Evolutionary conservation across 352 stramenopile species (phyloP).

Genomic region (Blastocystis hominis): DNA sequence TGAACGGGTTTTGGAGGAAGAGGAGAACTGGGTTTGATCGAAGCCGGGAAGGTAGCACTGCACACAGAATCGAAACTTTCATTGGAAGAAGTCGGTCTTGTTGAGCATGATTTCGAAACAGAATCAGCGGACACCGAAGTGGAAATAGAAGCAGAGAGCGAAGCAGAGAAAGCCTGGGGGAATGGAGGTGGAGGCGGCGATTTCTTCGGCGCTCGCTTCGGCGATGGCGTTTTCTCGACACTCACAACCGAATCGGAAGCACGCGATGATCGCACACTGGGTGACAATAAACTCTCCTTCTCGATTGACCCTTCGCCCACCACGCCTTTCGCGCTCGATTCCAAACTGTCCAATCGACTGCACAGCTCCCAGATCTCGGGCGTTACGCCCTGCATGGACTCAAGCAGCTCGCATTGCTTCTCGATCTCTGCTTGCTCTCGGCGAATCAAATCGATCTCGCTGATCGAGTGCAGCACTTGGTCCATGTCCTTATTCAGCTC

Average conservation of each 20-base stretch:
- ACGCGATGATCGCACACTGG: too few species aligned
- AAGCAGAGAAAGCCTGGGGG: not conserved
- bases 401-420: constrained; percentile 20
- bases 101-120: not conserved
- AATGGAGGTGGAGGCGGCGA: not conserved
- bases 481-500: constrained; percentile 6
- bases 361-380: not conserved
- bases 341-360: not conserved
- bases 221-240: not conserved
- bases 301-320: not conserved
- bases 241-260: not conserved
- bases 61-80: not conserved
- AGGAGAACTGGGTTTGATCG: not conserved
- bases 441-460: not conserved
- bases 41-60: not conserved
- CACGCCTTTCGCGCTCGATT: not conserved
- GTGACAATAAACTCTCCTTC: too few species aligned
- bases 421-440: not conserved
- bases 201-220: not conserved
- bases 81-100: not conserved
- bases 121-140: not conserved
- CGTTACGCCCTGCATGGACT: not conserved
- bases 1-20: not conserved
- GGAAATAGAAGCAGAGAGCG: not conserved
- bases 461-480: not conserved